Conservation (phyloP, 2,329 filamentous ascomycete genomes). For the Xylaria sp. region DNA sequence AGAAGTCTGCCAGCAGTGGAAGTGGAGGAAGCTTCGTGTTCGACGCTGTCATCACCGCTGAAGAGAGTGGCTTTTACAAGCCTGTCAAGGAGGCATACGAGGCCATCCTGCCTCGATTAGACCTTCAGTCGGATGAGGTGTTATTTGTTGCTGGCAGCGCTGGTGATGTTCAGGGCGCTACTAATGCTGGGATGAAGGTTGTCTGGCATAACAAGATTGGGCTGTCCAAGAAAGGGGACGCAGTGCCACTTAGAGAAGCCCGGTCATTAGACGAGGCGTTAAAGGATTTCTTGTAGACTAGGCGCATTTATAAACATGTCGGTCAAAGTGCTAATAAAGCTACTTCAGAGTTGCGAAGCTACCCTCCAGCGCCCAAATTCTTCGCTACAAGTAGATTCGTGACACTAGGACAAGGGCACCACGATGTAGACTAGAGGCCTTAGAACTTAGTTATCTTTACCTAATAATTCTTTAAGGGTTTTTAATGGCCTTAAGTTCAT, state of each 20-base stretch:
- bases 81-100: slow-evolving; percentile 28
- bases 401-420: too few relatives aligned
- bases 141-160: slow-evolving; percentile 35
- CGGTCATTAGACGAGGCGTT: slow-evolving; percentile 14
- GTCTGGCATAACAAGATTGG: slow-evolving; percentile 34
- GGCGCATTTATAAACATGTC: not conserved
- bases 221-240: slow-evolving; percentile 28
- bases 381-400: too few relatives aligned
- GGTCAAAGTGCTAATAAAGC: not conserved
- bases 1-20: slow-evolving; percentile 7
- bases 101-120: slow-evolving; percentile 13
- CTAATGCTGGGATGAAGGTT: slow-evolving; percentile 26
- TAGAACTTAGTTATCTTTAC: too few relatives aligned
- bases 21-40: slow-evolving; percentile 13
- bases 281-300: slow-evolving; percentile 21
- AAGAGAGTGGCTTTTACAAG: slow-evolving; percentile 35
- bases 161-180: slow-evolving; percentile 32
- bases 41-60: slow-evolving; percentile 32
- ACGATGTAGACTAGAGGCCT: too few relatives aligned
- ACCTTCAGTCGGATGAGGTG: slow-evolving; percentile 14
- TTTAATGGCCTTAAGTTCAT: too few relatives aligned
- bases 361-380: too few relatives aligned
- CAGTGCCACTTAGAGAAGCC: slow-evolving; percentile 20
- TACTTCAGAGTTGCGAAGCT: not conserved
- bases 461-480: too few relatives aligned